Base-by-base conservation (phyloP, 306 rosid species). In the Vachellia pachyceras region DNA sequence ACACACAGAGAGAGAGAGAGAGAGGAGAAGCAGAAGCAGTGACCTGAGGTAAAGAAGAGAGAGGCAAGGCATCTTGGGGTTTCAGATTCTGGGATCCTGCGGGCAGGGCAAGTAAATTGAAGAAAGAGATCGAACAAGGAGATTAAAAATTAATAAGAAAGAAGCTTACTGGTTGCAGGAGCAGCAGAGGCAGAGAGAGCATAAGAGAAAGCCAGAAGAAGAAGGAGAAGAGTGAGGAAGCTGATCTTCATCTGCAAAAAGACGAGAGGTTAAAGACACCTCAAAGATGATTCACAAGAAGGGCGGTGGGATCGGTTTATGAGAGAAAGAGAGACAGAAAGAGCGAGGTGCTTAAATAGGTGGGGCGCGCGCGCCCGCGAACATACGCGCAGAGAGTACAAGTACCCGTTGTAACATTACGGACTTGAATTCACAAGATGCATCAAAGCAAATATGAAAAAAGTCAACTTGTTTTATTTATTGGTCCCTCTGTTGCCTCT, bases 111-210 rank as follows among this genome's bases (percentile, higher is more conserved):
- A 80, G 69, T 69, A 3, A 86, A 73, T 25, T 1, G 46, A 72
- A 33, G 74, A 60, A 45, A 69, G 3, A 3, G 4, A 75, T 9
- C 1, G 22, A 0, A 5, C 14, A n/a, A 49, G 15, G 10, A 44
- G 47, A 49, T 49, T 49, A 12, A 69, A 41, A 8, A 55, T 3
- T 5, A 55, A 3, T 1, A 11, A 11, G 36, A 12, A 23, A 17
- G 58, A 55, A 40, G n/a, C 86, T 78, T 75, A 87, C 88, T 78
- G 45, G 84, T 75, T 54, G 84, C 66, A 69, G 86, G 86, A 45
- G 76, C 17, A 65, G 84, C 86, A 82, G 78, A 68, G 44, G 67
- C 79, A 79, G 78, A 74, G 64, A 78, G 33, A 74, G 81, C 5
- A 61, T 61, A 63, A 1, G 87, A 77, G 78, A 83, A 14, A 63